Base-by-base conservation (phyloP, 1,139 yeast species). In the Magnusiomyces magnusii region DNA sequence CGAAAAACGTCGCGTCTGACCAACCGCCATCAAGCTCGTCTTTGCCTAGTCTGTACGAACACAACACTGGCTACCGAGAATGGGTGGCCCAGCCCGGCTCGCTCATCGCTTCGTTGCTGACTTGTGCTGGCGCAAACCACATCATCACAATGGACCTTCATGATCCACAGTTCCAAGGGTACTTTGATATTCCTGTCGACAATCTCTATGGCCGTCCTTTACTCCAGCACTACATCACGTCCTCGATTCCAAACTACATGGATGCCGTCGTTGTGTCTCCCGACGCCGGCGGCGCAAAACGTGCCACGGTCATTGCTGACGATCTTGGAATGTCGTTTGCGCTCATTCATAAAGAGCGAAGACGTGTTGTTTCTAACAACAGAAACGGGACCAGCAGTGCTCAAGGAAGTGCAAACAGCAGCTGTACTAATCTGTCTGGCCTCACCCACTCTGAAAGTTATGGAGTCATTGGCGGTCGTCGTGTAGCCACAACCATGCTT, bases 41-140 rank as follows among this genome's bases (percentile, higher is more conserved):
- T n/a, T n/a, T n/a, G n/a, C n/a, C 27, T 44, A 27, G 49, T 44
- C 3, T 23, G n/a, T 44, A 5, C 24, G 7, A 7, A 44, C 10
- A 62, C 58, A 80, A 80, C 60, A 77, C 87, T 36, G 95, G 96
- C 1, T 89, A 91, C 74, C 87, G 88, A 70, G 87, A 91, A 67
- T 93, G 99, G 98, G 86, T 92, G 36, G 95, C 97, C 0, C 98
- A 92, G 72, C 86, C 93, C 54, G 99, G 99, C 10, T 91, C 96
- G 1, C 77, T 95, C 62, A 83, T 95, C 63, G 98, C 99, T 51
- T 87, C 91, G 67, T 75, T 93, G 64, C 76, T 95, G 64, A 87
- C 91, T 15, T 84, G 95, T 2, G 96, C 99, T 0, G 99, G 99
- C 41, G 97, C 98, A 1, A 96, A 95, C 73, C 92, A 95, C 68